These are phyloP conservation scores for Alternaria postmessia DNA, from an alignment of 2,329 filamentous ascomycete species.

Conservation along the genomic window DNA sequence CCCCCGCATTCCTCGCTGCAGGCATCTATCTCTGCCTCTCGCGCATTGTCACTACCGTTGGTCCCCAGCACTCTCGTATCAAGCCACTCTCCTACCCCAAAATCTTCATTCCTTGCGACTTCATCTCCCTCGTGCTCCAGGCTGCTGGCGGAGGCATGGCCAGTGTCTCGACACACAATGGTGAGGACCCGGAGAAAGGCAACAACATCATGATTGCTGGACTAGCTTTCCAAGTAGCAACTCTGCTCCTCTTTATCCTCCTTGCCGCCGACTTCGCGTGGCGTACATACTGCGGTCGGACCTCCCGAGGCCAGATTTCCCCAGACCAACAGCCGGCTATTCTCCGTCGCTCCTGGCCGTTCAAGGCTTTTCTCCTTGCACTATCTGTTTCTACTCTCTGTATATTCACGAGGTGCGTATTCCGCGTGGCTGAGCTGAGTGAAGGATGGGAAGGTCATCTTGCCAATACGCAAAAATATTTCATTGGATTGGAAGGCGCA, in stretches of 20 bases:
- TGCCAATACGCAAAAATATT: slow-evolving; percentile 56
- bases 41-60: slow-evolving; percentile 52
- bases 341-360: slow-evolving; percentile 50
- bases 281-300: slow-evolving; percentile 34
- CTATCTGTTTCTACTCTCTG: slow-evolving; percentile 66
- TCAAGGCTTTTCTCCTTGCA: slow-evolving; percentile 64
- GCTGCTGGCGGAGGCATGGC: slow-evolving; percentile 56
- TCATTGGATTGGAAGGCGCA: slow-evolving; percentile 50
- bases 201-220: slow-evolving; percentile 58
- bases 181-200: slow-evolving; percentile 47
- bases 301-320: slow-evolving; percentile 26
- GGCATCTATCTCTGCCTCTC: slow-evolving; percentile 72
- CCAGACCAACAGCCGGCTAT: slow-evolving; percentile 36
- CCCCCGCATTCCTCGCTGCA: slow-evolving; percentile 64
- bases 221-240: slow-evolving; percentile 55
- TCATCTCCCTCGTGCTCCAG: slow-evolving; percentile 56
- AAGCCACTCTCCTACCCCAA: slow-evolving; percentile 57
- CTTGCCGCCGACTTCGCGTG: slow-evolving; percentile 53
- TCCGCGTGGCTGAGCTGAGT: slow-evolving; percentile 71
- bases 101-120: slow-evolving; percentile 61
- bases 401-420: slow-evolving; percentile 71
- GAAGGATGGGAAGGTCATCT: slow-evolving; percentile 69
- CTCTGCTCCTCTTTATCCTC: slow-evolving; percentile 53
- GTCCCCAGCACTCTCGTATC: slow-evolving; percentile 53
- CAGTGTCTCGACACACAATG: slow-evolving; percentile 41